Conservation (phyloP, 371 early-diverging fungal genomes). For the Umbelopsis sp. region DNA sequence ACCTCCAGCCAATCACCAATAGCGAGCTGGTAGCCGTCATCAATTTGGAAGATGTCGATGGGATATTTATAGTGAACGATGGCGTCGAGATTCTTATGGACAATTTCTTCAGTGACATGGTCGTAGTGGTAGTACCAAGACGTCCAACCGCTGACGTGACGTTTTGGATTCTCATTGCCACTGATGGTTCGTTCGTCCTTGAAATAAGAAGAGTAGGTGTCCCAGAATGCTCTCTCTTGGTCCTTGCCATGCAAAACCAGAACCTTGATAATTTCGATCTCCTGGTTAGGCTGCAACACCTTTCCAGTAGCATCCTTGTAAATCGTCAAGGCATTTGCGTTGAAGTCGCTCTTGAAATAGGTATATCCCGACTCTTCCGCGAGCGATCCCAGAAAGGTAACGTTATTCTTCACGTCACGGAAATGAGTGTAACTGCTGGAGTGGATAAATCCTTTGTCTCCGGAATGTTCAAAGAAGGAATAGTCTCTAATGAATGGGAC, state of each 20-base stretch:
- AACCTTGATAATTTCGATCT: constrained; percentile 35
- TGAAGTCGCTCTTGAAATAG: constrained; percentile 56
- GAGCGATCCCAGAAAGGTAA: constrained; percentile 55
- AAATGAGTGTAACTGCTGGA: constrained; percentile 60
- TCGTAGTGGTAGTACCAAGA: constrained; percentile 66
- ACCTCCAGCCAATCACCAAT: constrained; percentile 66
- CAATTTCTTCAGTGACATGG: constrained; percentile 54
- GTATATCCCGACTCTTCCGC: constrained; percentile 59
- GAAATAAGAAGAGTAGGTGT: constrained; percentile 45
- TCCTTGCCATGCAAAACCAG: constrained; percentile 39
- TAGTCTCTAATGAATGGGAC: constrained; percentile 44
- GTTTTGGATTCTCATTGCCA: constrained; percentile 28
- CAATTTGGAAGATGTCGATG: constrained; percentile 63
- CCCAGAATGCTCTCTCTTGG: constrained; percentile 50
- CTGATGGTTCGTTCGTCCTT: constrained; percentile 35
- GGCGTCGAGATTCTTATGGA: constrained; percentile 50
- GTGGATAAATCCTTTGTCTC: constrained; percentile 56
- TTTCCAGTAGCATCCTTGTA: constrained; percentile 55
- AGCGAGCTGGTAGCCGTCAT: constrained; percentile 62
- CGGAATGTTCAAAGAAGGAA: constrained; percentile 56
- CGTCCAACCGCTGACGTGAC: constrained; percentile 62
- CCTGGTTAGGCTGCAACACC: constrained; percentile 24
- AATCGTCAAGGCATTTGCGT: constrained; percentile 41
- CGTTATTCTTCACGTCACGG: constrained; percentile 44
- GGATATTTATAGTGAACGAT: constrained; percentile 47